These are phyloP conservation scores for Pouteria campechiana DNA, from an alignment of 179 eudicot genomes.

Conservation along the genomic window DNA sequence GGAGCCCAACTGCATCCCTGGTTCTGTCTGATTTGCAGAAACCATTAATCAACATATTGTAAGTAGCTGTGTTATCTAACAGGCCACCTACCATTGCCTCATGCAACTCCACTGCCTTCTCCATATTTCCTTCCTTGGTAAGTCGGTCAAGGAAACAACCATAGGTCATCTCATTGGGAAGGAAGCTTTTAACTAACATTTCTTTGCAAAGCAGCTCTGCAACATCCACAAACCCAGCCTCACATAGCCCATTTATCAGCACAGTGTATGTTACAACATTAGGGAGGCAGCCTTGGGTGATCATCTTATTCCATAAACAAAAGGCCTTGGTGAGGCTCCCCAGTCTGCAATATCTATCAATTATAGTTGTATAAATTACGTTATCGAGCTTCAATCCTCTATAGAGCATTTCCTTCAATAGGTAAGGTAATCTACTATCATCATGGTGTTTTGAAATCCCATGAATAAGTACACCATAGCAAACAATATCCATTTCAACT, in stretches of 20 bases:
- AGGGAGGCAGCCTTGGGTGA: constrained; percentile 58
- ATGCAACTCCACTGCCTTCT: constrained; percentile 52
- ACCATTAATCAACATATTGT: constrained; percentile 66
- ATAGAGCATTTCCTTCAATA: constrained; percentile 52
- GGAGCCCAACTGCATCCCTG: constrained; percentile 37
- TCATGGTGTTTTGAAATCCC: constrained; percentile 39
- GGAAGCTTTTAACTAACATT: constrained; percentile 33
- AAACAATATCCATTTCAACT: constrained; percentile 51
- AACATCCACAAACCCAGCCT: constrained; percentile 40
- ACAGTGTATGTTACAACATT: constrained; percentile 64
- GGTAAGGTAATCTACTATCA: constrained; percentile 17
- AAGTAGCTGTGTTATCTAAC: constrained; percentile 60
- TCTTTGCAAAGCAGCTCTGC: constrained; percentile 54
- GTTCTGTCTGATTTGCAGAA: constrained; percentile 64
- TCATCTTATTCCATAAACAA: constrained; percentile 60
- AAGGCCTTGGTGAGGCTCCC: constrained; percentile 61
- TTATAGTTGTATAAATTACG: constrained; percentile 56
- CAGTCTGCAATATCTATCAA: constrained; percentile 48
- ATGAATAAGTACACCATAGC: constrained; percentile 61
- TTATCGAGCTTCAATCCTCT: constrained; percentile 61
- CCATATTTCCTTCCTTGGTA: constrained; percentile 45
- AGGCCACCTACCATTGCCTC: constrained; percentile 29
- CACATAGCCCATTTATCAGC: constrained; percentile 58
- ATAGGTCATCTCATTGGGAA: constrained; percentile 62
- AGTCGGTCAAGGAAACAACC: constrained; percentile 70